Evolutionary conservation across 805 yeast species (phyloP).

Genomic region (Cyberlindnera mrakii): DNA sequence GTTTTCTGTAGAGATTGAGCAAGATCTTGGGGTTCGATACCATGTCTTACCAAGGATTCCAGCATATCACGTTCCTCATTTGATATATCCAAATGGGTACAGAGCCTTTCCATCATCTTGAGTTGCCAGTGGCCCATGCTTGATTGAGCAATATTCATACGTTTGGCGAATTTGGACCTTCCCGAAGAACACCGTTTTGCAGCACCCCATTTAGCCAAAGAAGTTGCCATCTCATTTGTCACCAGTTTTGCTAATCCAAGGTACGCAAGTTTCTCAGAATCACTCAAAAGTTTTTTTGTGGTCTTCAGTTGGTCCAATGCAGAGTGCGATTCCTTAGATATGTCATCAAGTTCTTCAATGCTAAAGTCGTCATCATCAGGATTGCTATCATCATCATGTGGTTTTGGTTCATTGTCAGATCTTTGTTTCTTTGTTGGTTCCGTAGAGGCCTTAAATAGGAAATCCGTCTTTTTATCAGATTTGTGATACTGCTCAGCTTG

Average conservation of each 20-base stretch:
- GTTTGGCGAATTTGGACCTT: slow-evolving; percentile 43
- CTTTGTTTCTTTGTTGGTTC: not conserved
- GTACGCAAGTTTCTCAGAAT: slow-evolving; percentile 85
- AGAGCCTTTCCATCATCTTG: slow-evolving; percentile 61
- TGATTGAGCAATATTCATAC: slow-evolving; percentile 62
- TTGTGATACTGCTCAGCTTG: slow-evolving; percentile 68
- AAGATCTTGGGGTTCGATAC: slow-evolving; percentile 69
- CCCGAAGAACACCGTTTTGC: slow-evolving; percentile 40
- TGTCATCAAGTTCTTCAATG: slow-evolving; percentile 33
- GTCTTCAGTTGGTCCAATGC: slow-evolving; percentile 67
- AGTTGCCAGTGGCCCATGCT: slow-evolving; percentile 83
- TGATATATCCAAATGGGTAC: slow-evolving; percentile 71
- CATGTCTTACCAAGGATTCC: slow-evolving; percentile 78
- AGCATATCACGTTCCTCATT: slow-evolving; percentile 84
- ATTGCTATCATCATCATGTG: not conserved
- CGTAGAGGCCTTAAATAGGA: slow-evolving; percentile 33
- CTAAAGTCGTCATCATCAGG: slow-evolving; percentile 23
- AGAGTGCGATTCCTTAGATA: slow-evolving; percentile 27
- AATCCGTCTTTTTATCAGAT: slow-evolving; percentile 51
- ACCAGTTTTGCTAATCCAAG: slow-evolving; percentile 77
- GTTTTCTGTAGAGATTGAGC: slow-evolving; percentile 52
- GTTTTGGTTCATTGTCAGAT: not conserved
- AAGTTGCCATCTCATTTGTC: slow-evolving; percentile 74
- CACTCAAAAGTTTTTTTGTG: slow-evolving; percentile 76
- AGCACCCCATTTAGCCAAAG: slow-evolving; percentile 53